Evolutionary conservation across 73 alveolate genomes (phyloP).

Genomic region (Uronychia setigera): DNA sequence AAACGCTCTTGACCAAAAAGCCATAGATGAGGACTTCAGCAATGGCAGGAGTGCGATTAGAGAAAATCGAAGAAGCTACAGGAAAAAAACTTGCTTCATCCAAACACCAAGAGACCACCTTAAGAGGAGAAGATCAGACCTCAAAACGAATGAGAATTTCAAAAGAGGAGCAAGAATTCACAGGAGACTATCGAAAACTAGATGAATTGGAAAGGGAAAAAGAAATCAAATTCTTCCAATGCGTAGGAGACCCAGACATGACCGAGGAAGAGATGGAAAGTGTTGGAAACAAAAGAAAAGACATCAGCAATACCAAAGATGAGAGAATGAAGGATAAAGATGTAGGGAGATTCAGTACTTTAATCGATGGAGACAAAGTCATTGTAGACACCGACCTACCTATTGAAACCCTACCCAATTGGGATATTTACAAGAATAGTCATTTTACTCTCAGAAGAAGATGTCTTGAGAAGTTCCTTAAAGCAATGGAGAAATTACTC

Average conservation of each 20-base stretch:
- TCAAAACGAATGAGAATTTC: slow-evolving; percentile 62
- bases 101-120: slow-evolving; percentile 6
- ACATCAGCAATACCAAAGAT: slow-evolving; percentile 30
- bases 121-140: slow-evolving; percentile 49
- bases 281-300: slow-evolving; percentile 13
- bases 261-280: slow-evolving; percentile 50
- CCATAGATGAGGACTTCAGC: slow-evolving; percentile 21
- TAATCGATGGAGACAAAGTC: slow-evolving; percentile 82
- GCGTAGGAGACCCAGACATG: slow-evolving; percentile 92
- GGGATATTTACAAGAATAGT: slow-evolving; percentile 89
- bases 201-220: slow-evolving; percentile 91
- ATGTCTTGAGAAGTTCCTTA: slow-evolving; percentile 71
- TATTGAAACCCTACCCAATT: slow-evolving; percentile 76
- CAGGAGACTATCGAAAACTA: slow-evolving; percentile 75
- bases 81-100: background rate
- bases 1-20: slow-evolving; percentile 11
- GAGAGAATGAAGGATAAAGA: slow-evolving; percentile 76
- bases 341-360: slow-evolving; percentile 66
- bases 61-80: slow-evolving; percentile 47
- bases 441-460: slow-evolving; percentile 87
- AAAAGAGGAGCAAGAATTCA: slow-evolving; percentile 83
- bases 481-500: slow-evolving; percentile 76
- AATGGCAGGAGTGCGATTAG: slow-evolving; percentile 50
- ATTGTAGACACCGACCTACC: slow-evolving; percentile 75
- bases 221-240: slow-evolving; percentile 89